Evolutionary conservation across 106 monocot species (phyloP).

Genomic region (Dioscorea zingiberensis): DNA sequence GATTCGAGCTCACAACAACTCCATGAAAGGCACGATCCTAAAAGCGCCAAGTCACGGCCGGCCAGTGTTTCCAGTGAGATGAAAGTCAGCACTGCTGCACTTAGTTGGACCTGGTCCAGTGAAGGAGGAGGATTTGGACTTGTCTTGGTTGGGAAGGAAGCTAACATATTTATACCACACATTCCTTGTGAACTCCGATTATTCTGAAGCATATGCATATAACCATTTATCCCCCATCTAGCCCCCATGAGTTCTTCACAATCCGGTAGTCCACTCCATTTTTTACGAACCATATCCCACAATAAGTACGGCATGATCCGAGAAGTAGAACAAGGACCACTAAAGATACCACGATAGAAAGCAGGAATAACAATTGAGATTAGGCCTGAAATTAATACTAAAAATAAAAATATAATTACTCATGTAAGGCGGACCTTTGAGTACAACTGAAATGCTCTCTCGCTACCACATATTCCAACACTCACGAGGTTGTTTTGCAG

Average conservation of each 20-base stretch:
- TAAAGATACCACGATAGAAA: constrained; percentile 76
- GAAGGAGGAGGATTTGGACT: constrained; percentile 86
- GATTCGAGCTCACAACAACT: constrained; percentile 81
- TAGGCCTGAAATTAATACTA: not conserved
- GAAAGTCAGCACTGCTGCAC: constrained; percentile 67
- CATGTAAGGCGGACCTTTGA: constrained; percentile 48
- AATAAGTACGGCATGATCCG: constrained; percentile 91
- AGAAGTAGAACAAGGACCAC: constrained; percentile 86
- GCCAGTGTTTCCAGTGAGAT: constrained; percentile 73
- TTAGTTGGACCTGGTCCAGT: constrained; percentile 67
- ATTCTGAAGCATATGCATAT: constrained; percentile 80
- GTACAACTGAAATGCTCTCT: constrained; percentile 73
- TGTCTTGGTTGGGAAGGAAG: constrained; percentile 84
- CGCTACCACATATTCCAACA: constrained; percentile 96
- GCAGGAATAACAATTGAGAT: not conserved
- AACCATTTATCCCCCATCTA: constrained; percentile 91
- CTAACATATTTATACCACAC: constrained; percentile 87
- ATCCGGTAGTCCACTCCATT: constrained; percentile 93
- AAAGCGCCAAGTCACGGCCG: constrained; percentile 63
- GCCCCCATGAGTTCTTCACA: constrained; percentile 97
- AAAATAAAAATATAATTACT: not conserved
- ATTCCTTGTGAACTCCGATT: constrained; percentile 51
- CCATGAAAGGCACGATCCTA: constrained; percentile 87
- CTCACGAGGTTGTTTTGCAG: constrained; percentile 93
- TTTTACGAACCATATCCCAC: constrained; percentile 91